Conservation (phyloP, 306 rosid species). For the Astragalus membranaceus region DNA sequence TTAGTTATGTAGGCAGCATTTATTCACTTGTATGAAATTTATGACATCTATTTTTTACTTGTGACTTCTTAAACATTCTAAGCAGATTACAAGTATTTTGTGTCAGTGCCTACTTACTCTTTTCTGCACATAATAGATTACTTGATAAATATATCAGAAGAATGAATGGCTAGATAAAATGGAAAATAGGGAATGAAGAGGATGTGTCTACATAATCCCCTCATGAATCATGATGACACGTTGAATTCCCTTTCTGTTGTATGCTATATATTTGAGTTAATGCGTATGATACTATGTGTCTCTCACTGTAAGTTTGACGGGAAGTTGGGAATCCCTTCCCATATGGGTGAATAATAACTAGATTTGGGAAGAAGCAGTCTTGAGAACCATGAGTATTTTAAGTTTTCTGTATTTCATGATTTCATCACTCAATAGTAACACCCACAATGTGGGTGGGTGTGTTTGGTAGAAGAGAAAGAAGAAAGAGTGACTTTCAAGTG, state of each 20-base stretch:
- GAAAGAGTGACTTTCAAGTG: too few relatives aligned
- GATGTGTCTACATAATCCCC: background rate
- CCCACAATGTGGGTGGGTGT: too few relatives aligned
- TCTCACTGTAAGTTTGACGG: background rate
- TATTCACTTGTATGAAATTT: background rate
- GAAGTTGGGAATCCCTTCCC: background rate
- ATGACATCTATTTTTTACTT: background rate
- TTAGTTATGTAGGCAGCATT: background rate
- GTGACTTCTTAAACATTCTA: background rate
- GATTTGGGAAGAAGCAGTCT: background rate
- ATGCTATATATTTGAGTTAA: too few relatives aligned
- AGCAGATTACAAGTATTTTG: background rate
- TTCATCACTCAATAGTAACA: background rate
- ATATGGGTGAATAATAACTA: background rate
- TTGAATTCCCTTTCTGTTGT: background rate
- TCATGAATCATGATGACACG: background rate
- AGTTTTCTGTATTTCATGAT: background rate
- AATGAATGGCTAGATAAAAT: background rate
- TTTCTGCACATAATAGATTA: background rate
- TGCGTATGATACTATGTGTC: too few relatives aligned
- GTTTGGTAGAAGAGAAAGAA: too few relatives aligned
- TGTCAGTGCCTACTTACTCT: background rate
- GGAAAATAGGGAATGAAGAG: background rate
- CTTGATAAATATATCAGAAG: background rate
- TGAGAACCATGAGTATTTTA: background rate